Evolutionary conservation across 2,329 filamentous ascomycete genomes (phyloP), one percentile per base, ranked within the genome.

Genomic region (Cadophora gregata): DNA sequence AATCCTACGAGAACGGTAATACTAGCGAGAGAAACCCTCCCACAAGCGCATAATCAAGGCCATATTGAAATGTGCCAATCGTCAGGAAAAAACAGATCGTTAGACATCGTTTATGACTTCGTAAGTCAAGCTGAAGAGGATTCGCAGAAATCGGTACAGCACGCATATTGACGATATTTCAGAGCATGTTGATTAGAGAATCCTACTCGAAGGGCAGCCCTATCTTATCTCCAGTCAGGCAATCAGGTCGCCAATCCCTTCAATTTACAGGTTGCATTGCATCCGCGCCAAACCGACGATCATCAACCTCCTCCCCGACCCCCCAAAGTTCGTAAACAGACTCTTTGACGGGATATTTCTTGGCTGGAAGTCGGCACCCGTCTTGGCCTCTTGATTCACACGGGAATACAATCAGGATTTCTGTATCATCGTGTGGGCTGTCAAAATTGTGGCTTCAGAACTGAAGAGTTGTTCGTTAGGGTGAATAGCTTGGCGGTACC

Each of bases 1-100:
- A 2, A 38, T n/a, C 24, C 25, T 4, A 14, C 27, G 21, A 7
- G 6, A 21, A n/a, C 31, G 7, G 7, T 10, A 42, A 47, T 59
- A 61, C 63, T 64, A 4, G 66, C 67, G 82, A 82, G 66, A 83
- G 79, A 14, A 83, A 74, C 0, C 79, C 80, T n/a, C 80, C 81
- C 0, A 85, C 77, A 8, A 80, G 79, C 1, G 80, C 79, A 19
- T 79, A 81, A 72, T 85, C 82, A 16, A 85, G 78, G 8, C 82
- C 83, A 71, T 85, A 85, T 69, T 85, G 82, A 77, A 84, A 82
- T 67, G 82, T 84, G 4, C 82, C 81, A 33, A 82, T 77, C 4
- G 82, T 80, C 8, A 84, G 80, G 16, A 80, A 75, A 56, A 78
- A 79, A 72, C 82, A 84, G 67, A 83, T 81, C 10, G 78, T 50